Base-by-base conservation (phyloP, 179 eudicot species). In the Kewa caespitosa region DNA sequence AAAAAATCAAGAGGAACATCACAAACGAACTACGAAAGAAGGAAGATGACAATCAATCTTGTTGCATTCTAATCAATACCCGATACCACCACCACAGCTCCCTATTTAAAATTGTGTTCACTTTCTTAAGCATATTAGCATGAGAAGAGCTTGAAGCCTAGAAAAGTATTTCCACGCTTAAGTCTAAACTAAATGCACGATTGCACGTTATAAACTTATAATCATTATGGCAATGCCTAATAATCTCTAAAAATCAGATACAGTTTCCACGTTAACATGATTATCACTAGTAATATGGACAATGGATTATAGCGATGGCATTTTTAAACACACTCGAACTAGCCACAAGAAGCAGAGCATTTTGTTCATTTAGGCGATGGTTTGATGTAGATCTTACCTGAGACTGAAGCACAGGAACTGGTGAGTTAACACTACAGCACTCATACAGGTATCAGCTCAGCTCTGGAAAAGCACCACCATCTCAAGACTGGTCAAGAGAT, bases 371-470 rank as follows among this genome's bases (percentile, higher is more conserved):
- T 41, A 20, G 38, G 25, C 38, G 72, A 30, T 54, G 36, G 43
- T 42, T 67, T 55, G 68, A 37, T 62, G 37, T 37, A 22, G 65
- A 38, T 50, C 71, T 18, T 80, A 80, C 82, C 82, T 80, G 38
- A 73, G 75, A 25, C 18, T 37, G 63, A 67, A 54, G 72, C 76
- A 65, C 60, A 52, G 23, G 14, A 73, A 61, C 71, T 74, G 60
- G 55, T 75, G 68, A 70, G 74, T 22, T 50, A 36, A 62, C 48
- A 69, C 70, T 62, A 12, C 31, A 38, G 42, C 42, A 38, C 70
- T 80, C 50, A 46, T 63, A 25, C 65, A 52, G 18, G 27, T 33
- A 39, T 80, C 79, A 80, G 79, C 82, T 79, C 70, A 79, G 22
- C 78, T 79, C 82, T 79, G 78, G 70, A 74, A 55, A 67, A 41